These are phyloP conservation scores for Dryas integrifolia DNA, from an alignment of 331 rosid species.

Conservation along the genomic window DNA sequence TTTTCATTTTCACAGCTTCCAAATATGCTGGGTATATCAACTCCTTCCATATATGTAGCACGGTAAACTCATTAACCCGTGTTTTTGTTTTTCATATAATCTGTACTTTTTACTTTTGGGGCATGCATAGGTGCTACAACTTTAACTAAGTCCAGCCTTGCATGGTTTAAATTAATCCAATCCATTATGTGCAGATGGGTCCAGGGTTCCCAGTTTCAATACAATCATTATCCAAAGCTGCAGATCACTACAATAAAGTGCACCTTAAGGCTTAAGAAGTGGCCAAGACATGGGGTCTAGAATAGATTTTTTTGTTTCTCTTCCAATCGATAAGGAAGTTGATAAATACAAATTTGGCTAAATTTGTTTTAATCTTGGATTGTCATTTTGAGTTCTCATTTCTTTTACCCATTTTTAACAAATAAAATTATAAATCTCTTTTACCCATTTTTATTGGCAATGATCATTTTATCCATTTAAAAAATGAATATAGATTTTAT, in stretches of 20 bases:
- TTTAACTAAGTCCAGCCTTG: not conserved
- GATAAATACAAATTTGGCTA: no score
- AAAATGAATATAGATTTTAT: conserved; percentile 7
- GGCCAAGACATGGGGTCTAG: no score
- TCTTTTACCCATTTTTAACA: no score
- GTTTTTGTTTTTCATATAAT: conserved; percentile 18
- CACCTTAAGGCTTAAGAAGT: conserved; percentile 28
- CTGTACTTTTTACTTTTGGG: not conserved
- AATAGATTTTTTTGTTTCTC: no score
- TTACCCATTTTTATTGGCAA: no score
- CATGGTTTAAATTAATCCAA: conserved; percentile 11
- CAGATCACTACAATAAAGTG: conserved; percentile 74
- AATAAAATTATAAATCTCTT: no score
- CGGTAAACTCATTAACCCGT: conserved; percentile 51
- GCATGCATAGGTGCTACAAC: not conserved
- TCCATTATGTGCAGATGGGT: conserved; percentile 69
- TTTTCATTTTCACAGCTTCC: conserved; percentile 61
- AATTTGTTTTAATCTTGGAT: no score
- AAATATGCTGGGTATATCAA: conserved; percentile 90
- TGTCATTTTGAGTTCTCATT: no score
- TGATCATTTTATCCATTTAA: no score
- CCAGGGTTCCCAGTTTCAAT: conserved; percentile 75
- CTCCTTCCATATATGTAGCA: conserved; percentile 86
- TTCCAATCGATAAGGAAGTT: no score
- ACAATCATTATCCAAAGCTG: conserved; percentile 88